phyloP scores from a whole-genome alignment of 2,329 filamentous ascomycete genomes.

The Venturia asperata region DNA sequence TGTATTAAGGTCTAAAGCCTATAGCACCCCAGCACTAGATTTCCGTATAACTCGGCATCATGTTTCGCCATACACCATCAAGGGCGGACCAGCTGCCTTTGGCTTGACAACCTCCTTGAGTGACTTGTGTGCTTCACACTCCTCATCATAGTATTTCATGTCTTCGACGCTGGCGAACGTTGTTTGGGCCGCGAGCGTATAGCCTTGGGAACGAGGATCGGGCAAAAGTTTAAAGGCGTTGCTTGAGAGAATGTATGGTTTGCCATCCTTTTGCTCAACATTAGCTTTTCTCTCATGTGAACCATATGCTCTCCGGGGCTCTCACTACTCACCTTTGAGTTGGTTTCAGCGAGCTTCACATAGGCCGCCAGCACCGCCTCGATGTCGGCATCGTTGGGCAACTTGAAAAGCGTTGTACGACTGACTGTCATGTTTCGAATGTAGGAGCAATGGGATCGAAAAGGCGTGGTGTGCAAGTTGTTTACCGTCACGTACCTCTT shows the following conservation, averaged over 20 bases:
- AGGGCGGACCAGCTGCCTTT: constrained; percentile 1
- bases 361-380: constrained; percentile 16
- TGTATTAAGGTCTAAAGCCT: background rate
- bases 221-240: constrained; percentile 48
- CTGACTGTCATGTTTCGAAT: constrained; percentile 13
- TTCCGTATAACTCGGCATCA: background rate
- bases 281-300: background rate
- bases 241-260: constrained; percentile 59
- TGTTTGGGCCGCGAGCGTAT: constrained; percentile 56
- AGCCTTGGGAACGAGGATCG: constrained; percentile 57
- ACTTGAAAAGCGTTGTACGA: constrained; percentile 22
- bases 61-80: constrained; percentile 10
- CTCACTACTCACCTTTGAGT: constrained; percentile 15
- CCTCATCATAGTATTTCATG: constrained; percentile 62
- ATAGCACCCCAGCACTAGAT: background rate
- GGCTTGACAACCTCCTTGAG: constrained; percentile 39
- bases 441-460: background rate
- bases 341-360: constrained; percentile 12
- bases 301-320: background rate
- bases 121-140: constrained; percentile 48
- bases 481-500: background rate
- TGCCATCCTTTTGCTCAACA: constrained; percentile 50
- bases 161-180: constrained; percentile 59
- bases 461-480: background rate
- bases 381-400: constrained; percentile 18